phyloP scores from a whole-genome alignment of 2,329 filamentous ascomycete genomes.

The Neofusicoccum laricinum region DNA sequence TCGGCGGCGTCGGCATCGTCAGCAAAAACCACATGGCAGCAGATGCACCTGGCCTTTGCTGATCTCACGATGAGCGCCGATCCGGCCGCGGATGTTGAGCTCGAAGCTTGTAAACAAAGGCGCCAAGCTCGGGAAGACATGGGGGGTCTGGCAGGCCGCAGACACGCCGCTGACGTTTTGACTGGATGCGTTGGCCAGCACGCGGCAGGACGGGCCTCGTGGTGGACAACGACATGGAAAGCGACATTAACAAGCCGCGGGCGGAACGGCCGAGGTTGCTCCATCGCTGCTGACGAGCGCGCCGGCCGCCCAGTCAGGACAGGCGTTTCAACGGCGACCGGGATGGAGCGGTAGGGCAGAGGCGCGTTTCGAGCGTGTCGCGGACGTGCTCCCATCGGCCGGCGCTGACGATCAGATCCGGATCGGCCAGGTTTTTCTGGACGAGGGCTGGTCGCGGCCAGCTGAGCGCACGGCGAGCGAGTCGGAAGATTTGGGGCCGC shows the following conservation, averaged over 20 bases:
- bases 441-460: not conserved
- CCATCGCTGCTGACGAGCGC: not conserved
- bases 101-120: constrained; percentile 3
- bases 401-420: constrained; percentile 2
- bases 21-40: not conserved
- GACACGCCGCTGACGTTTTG: constrained; percentile 9
- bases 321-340: constrained; percentile 13
- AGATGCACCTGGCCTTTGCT: not conserved
- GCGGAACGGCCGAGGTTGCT: not conserved
- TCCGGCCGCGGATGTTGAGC: constrained; percentile 2
- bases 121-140: constrained; percentile 1
- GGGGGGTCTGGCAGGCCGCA: not conserved
- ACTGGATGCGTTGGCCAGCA: constrained; percentile 7
- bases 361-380: constrained; percentile 3
- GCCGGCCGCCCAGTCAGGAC: constrained; percentile 1
- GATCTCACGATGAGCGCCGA: constrained; percentile 4
- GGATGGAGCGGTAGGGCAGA: constrained; percentile 7
- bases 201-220: constrained; percentile 8
- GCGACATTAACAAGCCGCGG: constrained; percentile 1
- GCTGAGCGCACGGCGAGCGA: not conserved
- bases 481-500: not conserved
- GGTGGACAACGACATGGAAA: not conserved
- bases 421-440: not conserved
- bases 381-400: constrained; percentile 1
- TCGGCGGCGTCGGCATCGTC: not conserved